Base-by-base conservation (phyloP, 2,329 filamentous ascomycete species). In the Mollisiaceae sp. region DNA sequence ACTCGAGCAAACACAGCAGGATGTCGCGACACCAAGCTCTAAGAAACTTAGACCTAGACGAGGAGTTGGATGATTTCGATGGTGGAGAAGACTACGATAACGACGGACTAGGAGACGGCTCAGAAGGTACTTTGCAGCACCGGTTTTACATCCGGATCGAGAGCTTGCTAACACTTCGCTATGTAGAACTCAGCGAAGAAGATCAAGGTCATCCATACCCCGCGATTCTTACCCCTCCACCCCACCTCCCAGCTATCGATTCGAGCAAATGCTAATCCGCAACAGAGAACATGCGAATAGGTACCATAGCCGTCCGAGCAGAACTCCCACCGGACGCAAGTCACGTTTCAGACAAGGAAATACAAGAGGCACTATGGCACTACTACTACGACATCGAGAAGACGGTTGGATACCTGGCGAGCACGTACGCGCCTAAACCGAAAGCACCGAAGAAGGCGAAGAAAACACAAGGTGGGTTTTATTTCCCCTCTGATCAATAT, bases 351-450 rank as follows among this genome's bases (percentile, higher is more conserved):
- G 86, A 90, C 66, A 81, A 82, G 43, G 90, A 97, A 75, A 94
- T 97, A 68, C 88, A 97, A 76, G 94, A 98, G 67, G 86, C 94
- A 0, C 79, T 99, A 18, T 98, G 93, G 93, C 88, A 99, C 78
- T 97, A 97, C 78, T 98, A 94, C 77, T 98, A 94, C 76, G 94
- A 99, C 73, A 83, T 97, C 36, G 90, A 89, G 64, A 97, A 97
- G 78, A 88, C 92, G 0, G 90, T 96, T 43, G 83, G 86, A 64
- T 97, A 96, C 75, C 79, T 99, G 65, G 86, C 88, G 68, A 91
- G 89, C 83, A 89, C 71, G 59, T 62, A 72, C 57, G 68, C 67
- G 11, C 70, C 69, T 35, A 76, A 73, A 62, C 64, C 63, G 35
- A 69, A 72, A 45, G 71, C 77, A 65, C 71, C 70, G 54, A 79